phyloP scores from a whole-genome alignment of 225 moss, liverwort and hornwort genomes.

The Bryum argenteum region DNA sequence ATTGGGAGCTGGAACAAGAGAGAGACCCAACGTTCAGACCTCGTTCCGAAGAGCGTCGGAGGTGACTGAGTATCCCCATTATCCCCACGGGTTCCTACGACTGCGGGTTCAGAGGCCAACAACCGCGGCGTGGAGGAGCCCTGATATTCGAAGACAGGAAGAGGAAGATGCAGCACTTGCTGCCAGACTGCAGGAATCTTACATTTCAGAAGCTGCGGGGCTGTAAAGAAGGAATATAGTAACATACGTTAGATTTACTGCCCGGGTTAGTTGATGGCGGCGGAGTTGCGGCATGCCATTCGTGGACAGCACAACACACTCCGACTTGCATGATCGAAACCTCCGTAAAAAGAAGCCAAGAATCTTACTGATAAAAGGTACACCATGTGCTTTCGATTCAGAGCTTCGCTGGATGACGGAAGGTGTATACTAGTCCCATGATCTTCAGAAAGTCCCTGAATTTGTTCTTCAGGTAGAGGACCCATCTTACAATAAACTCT shows the following conservation, averaged over 20 bases:
- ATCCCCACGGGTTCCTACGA: constrained; percentile 21
- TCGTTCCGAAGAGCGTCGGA: constrained; percentile 48
- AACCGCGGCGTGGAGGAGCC: constrained; percentile 19
- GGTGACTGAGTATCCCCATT: constrained; percentile 22
- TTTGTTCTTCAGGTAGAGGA: not conserved
- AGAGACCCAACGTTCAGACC: constrained; percentile 20
- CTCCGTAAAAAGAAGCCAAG: constrained; percentile 6
- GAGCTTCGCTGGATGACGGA: constrained; percentile 27
- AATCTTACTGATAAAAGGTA: not conserved
- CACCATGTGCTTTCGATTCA: constrained; percentile 13
- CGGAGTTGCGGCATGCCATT: not conserved
- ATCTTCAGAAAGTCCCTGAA: not conserved
- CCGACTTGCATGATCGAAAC: not conserved
- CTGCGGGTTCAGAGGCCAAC: constrained; percentile 30
- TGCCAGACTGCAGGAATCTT: constrained; percentile 47
- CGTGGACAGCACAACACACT: not conserved
- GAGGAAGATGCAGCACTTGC: constrained; percentile 55
- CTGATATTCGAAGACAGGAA: constrained; percentile 44
- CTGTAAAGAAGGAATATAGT: not conserved
- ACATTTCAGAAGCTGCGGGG: constrained; percentile 34
- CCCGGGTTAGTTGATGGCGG: not conserved
- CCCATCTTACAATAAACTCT: no score
- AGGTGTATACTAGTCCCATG: not conserved
- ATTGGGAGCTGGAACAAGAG: constrained; percentile 29
- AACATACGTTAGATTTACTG: no score